Evolutionary conservation across 345 rosid genomes (phyloP), one percentile per base, ranked within the genome.

Genomic region (Citrus sp.): DNA sequence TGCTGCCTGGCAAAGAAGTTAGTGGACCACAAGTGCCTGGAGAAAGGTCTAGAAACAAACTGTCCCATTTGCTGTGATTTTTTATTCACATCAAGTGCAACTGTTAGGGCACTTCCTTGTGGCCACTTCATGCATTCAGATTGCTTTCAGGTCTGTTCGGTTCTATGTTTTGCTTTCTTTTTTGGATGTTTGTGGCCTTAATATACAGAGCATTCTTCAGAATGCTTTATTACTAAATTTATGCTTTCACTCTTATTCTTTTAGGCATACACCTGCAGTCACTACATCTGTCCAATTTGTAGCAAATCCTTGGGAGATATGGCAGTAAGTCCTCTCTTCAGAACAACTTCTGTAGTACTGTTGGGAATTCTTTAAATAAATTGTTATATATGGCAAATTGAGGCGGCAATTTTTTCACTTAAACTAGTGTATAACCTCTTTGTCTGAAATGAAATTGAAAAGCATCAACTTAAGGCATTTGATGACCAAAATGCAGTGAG

Each of bases 91-190:
- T 89, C 92, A 79, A 89, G 90, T 75, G 82, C 79, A 54, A 86
- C 81, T 65, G 90, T 87, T 8, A 86, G 88, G 79, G 92, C 89
- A 61, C 90, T 89, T 80, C 92, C 92, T 16, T 89, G 92, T 19
- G 92, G 92, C 51, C 92, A 89, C 85, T 89, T 80, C 81, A 89
- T 89, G 92, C 92, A 89, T 81, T 89, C 92, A 25, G 87, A 85
- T 70, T 89, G 92, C 75, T 89, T 87, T 80, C 92, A 89, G 92
- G 92, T 89, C 67, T 79, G 14, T 73, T 61, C 64, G 42, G 74
- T 65, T 19, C 49, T 80, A 25, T 54, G 24, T n/a, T 65, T 21
- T 70, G 32, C 64, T 38, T 60, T 67, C 40, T 9, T 67, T 56
- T 80, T 13, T 46, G 9, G 38, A 35, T 56, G 4, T 77, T 13